phyloP scores from a whole-genome alignment of 495 filamentous ascomycete species.

The Corynascus novoguineensis region DNA sequence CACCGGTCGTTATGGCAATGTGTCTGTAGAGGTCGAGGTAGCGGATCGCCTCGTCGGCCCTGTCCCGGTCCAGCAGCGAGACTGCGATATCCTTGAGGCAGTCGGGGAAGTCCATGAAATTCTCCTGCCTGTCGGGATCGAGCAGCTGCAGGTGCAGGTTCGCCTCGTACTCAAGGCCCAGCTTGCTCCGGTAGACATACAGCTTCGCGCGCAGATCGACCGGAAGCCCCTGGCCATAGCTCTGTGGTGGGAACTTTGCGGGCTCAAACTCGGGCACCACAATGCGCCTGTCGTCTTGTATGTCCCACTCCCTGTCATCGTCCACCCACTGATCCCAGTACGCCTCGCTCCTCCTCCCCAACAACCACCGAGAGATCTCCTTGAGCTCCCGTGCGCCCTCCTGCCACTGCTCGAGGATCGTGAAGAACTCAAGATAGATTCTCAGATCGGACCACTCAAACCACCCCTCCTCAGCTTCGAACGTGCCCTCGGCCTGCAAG shows the following conservation, averaged over 20 bases:
- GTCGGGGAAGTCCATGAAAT: constrained; percentile 61
- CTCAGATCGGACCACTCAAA: constrained; percentile 82
- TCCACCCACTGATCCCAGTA: constrained; percentile 73
- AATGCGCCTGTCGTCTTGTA: constrained; percentile 61
- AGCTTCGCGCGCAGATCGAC: constrained; percentile 81
- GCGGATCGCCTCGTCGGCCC: constrained; percentile 58
- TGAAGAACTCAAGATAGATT: constrained; percentile 75
- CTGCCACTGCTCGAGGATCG: constrained; percentile 52
- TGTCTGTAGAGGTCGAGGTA: constrained; percentile 68
- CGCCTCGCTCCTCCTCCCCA: constrained; percentile 64
- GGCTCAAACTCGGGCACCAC: constrained; percentile 46
- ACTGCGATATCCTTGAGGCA: constrained; percentile 70
- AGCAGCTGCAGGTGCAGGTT: constrained; percentile 50
- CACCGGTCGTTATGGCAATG: constrained; percentile 49
- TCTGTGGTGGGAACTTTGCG: constrained; percentile 51
- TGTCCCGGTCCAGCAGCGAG: constrained; percentile 52
- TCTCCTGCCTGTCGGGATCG: constrained; percentile 51
- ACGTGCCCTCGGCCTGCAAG: constrained; percentile 32
- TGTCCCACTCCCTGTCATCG: constrained; percentile 93
- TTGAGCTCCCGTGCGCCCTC: constrained; percentile 65
- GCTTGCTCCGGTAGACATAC: constrained; percentile 69
- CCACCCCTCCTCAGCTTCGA: constrained; percentile 42
- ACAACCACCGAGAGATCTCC: constrained; percentile 69
- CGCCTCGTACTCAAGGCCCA: constrained; percentile 68
- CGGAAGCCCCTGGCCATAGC: constrained; percentile 73